A percentile compares a stretch with the other conserved stretches of the same genome.
Evolutionary conservation across 371 early-diverging fungal species (phyloP).

Genomic region (Mortierella sp.): DNA sequence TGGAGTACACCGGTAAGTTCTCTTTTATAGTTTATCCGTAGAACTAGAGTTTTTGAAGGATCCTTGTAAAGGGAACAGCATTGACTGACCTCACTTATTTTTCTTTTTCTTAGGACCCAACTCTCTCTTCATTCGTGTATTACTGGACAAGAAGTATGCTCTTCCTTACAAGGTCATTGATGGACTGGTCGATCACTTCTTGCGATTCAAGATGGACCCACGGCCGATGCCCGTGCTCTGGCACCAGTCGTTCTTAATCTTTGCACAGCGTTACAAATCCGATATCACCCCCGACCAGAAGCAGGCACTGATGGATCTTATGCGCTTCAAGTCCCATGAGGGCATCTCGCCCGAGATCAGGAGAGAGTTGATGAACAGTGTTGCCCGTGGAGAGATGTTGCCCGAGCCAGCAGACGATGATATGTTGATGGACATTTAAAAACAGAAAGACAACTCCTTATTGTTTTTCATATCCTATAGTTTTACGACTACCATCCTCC

Average conservation of each 20-base stretch:
- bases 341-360: conserved; percentile 93
- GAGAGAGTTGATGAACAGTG: conserved; percentile 82
- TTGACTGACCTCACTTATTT: background rate
- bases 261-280: conserved; percentile 96
- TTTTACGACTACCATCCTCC: background rate
- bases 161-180: conserved; percentile 97
- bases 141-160: conserved; percentile 98
- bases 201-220: conserved; percentile 85
- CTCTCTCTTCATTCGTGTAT: conserved; percentile 92
- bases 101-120: conserved; percentile 67
- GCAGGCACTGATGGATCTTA: conserved; percentile 86
- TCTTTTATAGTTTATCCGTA: background rate
- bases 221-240: conserved; percentile 95
- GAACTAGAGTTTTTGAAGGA: background rate
- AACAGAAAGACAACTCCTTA: background rate
- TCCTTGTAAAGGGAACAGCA: too few species aligned
- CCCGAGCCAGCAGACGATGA: conserved; percentile 52
- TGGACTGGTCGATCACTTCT: conserved; percentile 93
- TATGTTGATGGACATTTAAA: conserved; percentile 56
- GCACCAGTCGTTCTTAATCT: conserved; percentile 96
- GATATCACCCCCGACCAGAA: conserved; percentile 95
- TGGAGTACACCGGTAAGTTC: conserved; percentile 92
- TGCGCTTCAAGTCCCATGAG: conserved; percentile 82
- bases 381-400: conserved; percentile 72
- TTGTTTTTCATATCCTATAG: background rate